These are phyloP conservation scores for Calonectria leucothoes DNA, from an alignment of 2,329 filamentous ascomycete genomes.

Conservation along the genomic window DNA sequence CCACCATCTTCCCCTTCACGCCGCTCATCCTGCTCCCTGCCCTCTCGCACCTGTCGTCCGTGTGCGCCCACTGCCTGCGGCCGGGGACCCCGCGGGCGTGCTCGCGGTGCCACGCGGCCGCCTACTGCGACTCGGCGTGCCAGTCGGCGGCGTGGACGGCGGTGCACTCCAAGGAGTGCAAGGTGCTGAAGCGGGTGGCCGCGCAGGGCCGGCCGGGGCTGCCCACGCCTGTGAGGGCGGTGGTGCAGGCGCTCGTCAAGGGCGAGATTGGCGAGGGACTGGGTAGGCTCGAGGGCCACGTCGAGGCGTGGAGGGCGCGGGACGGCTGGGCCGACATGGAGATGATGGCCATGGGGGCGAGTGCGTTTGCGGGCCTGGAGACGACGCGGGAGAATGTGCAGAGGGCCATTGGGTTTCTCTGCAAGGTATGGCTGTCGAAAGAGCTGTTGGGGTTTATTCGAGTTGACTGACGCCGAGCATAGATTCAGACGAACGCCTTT, in stretches of 20 bases:
- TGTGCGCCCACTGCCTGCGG: constrained; percentile 64
- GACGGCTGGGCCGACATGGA: constrained; percentile 60
- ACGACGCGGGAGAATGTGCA: constrained; percentile 49
- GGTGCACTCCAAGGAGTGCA: constrained; percentile 68
- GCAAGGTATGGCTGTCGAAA: constrained; percentile 60
- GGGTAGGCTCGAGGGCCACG: constrained; percentile 59
- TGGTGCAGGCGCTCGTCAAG: constrained; percentile 63
- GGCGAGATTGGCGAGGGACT: constrained; percentile 48
- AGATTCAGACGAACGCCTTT: constrained; percentile 74
- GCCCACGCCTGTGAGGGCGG: constrained; percentile 66
- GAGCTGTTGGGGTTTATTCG: not conserved
- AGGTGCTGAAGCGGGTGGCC: constrained; percentile 50
- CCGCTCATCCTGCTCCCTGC: constrained; percentile 61
- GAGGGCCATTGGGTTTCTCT: constrained; percentile 60
- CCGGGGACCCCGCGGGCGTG: constrained; percentile 53
- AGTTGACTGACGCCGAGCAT: constrained; percentile 2
- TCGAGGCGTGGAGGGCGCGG: constrained; percentile 49
- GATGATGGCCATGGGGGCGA: constrained; percentile 58
- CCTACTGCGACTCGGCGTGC: constrained; percentile 66
- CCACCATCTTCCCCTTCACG: constrained; percentile 57
- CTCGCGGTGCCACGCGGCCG: constrained; percentile 63
- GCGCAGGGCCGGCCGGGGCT: constrained; percentile 45
- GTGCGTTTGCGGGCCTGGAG: constrained; percentile 55
- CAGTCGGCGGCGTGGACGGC: constrained; percentile 65
- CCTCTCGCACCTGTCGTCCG: constrained; percentile 51